phyloP scores from a whole-genome alignment of 768 basidiomycete species.

The Phanerochaete carnosa region DNA sequence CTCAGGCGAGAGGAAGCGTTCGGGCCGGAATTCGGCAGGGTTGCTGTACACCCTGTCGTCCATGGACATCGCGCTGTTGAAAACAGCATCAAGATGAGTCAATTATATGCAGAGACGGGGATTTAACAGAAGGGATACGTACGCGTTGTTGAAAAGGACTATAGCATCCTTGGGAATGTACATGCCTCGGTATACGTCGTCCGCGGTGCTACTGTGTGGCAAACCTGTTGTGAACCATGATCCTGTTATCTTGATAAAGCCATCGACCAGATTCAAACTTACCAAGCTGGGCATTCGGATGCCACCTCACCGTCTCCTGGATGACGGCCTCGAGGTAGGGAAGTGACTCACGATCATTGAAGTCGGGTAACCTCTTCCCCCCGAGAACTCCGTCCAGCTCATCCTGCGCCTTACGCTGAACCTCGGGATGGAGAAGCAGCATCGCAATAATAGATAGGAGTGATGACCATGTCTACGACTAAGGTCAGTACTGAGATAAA shows the following conservation, averaged over 20 bases:
- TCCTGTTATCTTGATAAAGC: no score
- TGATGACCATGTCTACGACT: background rate
- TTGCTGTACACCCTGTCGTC: constrained; percentile 31
- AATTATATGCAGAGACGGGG: no score
- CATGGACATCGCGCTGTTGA: constrained; percentile 3
- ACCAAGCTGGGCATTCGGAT: constrained; percentile 20
- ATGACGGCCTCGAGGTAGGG: background rate
- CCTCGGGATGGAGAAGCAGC: background rate
- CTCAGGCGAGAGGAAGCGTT: constrained; percentile 6
- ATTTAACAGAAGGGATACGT: constrained; percentile 27
- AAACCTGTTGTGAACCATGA: no score
- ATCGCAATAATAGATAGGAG: background rate
- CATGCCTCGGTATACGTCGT: constrained; percentile 39
- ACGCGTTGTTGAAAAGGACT: constrained; percentile 38
- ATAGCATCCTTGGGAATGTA: constrained; percentile 40
- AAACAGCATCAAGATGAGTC: no score
- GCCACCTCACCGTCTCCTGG: background rate
- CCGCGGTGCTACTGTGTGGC: constrained; percentile 36
- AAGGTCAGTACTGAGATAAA: background rate
- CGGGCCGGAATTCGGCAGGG: constrained; percentile 24
- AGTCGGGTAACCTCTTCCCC: background rate
- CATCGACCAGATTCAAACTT: background rate
- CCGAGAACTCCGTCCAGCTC: background rate
- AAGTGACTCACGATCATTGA: background rate
- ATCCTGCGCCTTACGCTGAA: background rate